Base-by-base conservation (phyloP, 169 alveolate species). In the Theileria annulata region DNA sequence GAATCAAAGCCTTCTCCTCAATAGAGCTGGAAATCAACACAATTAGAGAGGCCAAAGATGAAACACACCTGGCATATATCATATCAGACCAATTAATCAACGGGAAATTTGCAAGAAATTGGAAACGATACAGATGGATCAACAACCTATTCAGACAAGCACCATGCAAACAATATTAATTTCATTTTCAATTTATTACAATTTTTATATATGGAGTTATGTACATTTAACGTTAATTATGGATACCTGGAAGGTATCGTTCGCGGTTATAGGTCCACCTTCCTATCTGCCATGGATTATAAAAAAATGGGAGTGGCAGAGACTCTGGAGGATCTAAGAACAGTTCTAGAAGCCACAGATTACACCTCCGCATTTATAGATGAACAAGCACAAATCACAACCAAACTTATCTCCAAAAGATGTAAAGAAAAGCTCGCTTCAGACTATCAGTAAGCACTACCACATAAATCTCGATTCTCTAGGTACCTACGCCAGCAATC, bases 311-410 rank as follows among this genome's bases (percentile, higher is more conserved):
- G 93, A 8, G 93, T 81, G 47, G 95, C 93, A 21, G 98, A 95
- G 48, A 87, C 93, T 21, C 86, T 95, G n/a, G 98, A 95, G 51
- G 98, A 95, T 68, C 91, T 96, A 71, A 88, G 96, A 49, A 87
- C 96, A 69, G 97, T 96, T 58, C 92, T 98, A 64, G 99, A 97
- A 80, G 99, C 97, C 81, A 98, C 99, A 27, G 99, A 98, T 87
- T 98, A 98, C 91, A 96, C 95, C 30, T 79, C 96, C 37, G 97
- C 96, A 79, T 83, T 98, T 83, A 96, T 95, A 91, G 97, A 96
- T 77, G 99, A 97, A 71, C 96, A 96, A 21, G 92, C 93, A 33
- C 96, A 98, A 49, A 90, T 96, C 58, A 96, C 97, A 30, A 94
- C 96, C 6, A 91, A 97, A 48, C 88, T 94, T 19, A 92, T 98